Conservation (phyloP, 345 rosid genomes). For the Angophora floribunda region DNA sequence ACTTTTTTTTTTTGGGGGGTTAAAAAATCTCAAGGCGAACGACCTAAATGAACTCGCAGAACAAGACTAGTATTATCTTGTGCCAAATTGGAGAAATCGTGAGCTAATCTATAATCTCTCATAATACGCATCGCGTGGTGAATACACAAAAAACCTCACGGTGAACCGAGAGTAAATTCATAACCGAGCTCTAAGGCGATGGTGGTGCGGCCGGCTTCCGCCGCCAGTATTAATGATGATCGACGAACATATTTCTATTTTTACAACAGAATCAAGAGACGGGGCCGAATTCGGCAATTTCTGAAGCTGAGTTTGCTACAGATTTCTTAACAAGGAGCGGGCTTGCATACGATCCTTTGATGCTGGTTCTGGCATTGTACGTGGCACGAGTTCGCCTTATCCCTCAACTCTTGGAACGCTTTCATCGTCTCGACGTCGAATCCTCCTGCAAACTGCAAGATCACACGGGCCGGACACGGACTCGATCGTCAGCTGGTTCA, state of each 20-base stretch:
- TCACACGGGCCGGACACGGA: neutral
- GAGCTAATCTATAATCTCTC: neutral
- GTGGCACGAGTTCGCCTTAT: slow-evolving; percentile 76
- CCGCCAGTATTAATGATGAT: neutral
- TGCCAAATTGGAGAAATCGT: neutral
- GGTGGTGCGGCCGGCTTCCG: neutral
- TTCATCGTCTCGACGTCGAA: slow-evolving; percentile 92
- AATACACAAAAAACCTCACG: neutral
- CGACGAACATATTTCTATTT: neutral
- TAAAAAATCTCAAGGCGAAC: neutral
- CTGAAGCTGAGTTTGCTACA: slow-evolving; percentile 72
- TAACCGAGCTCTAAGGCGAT: neutral
- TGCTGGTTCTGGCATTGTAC: slow-evolving; percentile 61
- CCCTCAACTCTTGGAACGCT: slow-evolving; percentile 92
- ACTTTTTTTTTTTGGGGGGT: neutral
- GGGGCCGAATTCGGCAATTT: neutral
- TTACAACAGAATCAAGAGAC: slow-evolving; percentile 9
- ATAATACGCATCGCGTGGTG: neutral
- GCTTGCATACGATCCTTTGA: slow-evolving; percentile 43
- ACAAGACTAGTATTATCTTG: neutral
- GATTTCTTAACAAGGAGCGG: slow-evolving; percentile 38
- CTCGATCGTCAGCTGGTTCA: neutral
- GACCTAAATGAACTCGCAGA: neutral
- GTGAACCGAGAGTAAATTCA: neutral
- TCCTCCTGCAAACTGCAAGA: slow-evolving; percentile 84